Evolutionary conservation across 106 monocot genomes (phyloP).

Genomic region (Amphibolis antarctica): DNA sequence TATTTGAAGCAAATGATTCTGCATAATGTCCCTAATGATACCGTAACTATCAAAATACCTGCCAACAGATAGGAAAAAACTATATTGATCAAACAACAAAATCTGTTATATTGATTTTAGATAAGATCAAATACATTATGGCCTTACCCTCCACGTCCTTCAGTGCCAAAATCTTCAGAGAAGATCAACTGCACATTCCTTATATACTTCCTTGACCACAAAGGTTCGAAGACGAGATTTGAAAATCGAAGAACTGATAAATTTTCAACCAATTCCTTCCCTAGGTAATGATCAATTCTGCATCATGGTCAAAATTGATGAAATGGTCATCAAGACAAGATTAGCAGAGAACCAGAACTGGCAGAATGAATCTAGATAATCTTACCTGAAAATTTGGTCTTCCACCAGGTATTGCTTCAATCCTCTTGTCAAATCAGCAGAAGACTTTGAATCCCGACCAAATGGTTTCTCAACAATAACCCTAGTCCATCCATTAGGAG

Average conservation of each 20-base stretch:
- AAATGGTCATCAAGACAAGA: too few relatives aligned
- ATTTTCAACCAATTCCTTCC: slow-evolving; percentile 94
- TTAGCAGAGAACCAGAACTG: not conserved
- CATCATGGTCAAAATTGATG: too few relatives aligned
- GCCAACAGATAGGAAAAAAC: not conserved
- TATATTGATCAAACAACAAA: too few relatives aligned
- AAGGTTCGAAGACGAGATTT: slow-evolving; percentile 83
- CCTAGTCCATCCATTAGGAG: slow-evolving; percentile 79
- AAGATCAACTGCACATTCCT: slow-evolving; percentile 79
- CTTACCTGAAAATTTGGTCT: slow-evolving; percentile 75
- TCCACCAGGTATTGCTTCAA: slow-evolving; percentile 82
- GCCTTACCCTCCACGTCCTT: slow-evolving; percentile 96
- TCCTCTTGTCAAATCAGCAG: slow-evolving; percentile 75
- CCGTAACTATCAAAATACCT: slow-evolving; percentile 20
- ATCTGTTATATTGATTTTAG: too few relatives aligned
- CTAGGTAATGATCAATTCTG: slow-evolving; percentile 92
- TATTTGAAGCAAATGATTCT: slow-evolving; percentile 71
- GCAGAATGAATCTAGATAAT: not conserved
- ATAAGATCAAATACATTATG: slow-evolving; percentile 32
- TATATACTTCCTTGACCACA: slow-evolving; percentile 95
- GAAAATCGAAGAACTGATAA: slow-evolving; percentile 96
- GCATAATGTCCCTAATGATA: slow-evolving; percentile 75
- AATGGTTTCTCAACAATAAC: slow-evolving; percentile 95
- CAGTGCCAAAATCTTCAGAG: slow-evolving; percentile 93
- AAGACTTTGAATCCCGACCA: slow-evolving; percentile 74